phyloP scores from a whole-genome alignment of 192 early-diverging fungal species.

The Podila clonocystis region DNA sequence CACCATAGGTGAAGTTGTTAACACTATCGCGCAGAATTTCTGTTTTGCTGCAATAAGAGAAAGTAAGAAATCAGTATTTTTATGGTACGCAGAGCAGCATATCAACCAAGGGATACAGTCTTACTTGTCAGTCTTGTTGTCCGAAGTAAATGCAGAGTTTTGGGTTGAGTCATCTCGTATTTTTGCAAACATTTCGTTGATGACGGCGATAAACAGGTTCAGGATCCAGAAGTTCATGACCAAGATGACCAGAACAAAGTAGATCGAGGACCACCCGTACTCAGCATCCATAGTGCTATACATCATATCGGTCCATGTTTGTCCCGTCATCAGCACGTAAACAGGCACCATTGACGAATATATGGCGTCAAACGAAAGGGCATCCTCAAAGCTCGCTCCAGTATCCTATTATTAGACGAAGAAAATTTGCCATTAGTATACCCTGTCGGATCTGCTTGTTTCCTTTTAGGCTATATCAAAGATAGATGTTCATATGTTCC shows the following conservation, averaged over 20 bases:
- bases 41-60: slow-evolving; percentile 14
- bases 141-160: slow-evolving; percentile 65
- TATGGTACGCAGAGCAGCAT: too few species aligned
- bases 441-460: too few species aligned
- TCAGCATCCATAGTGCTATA: slow-evolving; percentile 70
- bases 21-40: slow-evolving; percentile 29
- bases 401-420: slow-evolving; percentile 9
- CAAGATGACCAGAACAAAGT: slow-evolving; percentile 64
- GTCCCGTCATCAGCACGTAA: slow-evolving; percentile 65
- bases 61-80: not conserved
- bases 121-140: slow-evolving; percentile 52
- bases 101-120: not conserved
- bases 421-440: not conserved
- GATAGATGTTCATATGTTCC: too few species aligned
- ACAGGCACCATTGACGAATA: slow-evolving; percentile 63
- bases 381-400: slow-evolving; percentile 38
- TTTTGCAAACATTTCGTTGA: slow-evolving; percentile 73
- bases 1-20: slow-evolving; percentile 28
- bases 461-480: not conserved
- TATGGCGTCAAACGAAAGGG: slow-evolving; percentile 65
- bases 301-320: slow-evolving; percentile 71
- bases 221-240: slow-evolving; percentile 74
- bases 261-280: slow-evolving; percentile 57
- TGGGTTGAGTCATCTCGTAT: slow-evolving; percentile 66
- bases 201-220: slow-evolving; percentile 73